These are phyloP conservation scores for Euphorbia schlechtendalii DNA, from an alignment of 441 rosid species.

Conservation along the genomic window DNA sequence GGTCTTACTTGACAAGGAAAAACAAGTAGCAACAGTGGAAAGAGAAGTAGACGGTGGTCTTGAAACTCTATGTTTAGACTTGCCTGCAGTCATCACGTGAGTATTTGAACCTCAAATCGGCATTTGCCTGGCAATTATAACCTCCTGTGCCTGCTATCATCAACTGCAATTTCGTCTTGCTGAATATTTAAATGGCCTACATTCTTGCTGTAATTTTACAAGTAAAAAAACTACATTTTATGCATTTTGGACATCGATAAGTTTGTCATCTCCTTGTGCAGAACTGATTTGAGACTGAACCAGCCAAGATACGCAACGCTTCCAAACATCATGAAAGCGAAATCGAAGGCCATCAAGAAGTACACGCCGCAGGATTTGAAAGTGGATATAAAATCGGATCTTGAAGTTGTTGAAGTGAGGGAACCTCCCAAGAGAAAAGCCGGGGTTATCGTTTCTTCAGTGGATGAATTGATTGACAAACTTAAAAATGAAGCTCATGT, in stretches of 20 bases:
- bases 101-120: constrained; percentile 15
- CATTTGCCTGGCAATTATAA: background rate
- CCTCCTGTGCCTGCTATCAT: background rate
- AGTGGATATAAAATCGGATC: constrained; percentile 50
- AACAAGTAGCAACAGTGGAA: constrained; percentile 62
- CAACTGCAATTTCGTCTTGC: background rate
- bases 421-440: constrained; percentile 83
- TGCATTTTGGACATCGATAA: background rate
- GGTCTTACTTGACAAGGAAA: constrained; percentile 78
- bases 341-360: constrained; percentile 73
- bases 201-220: background rate
- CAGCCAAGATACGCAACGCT: constrained; percentile 94
- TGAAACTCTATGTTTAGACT: constrained; percentile 62
- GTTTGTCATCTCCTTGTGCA: constrained; percentile 26
- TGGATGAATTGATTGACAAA: constrained; percentile 74
- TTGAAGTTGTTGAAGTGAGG: constrained; percentile 61
- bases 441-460: constrained; percentile 56
- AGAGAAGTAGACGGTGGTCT: constrained; percentile 97
- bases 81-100: constrained; percentile 89
- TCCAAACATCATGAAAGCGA: constrained; percentile 94
- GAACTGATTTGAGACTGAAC: constrained; percentile 86
- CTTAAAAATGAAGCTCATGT: constrained; percentile 75
- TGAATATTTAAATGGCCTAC: background rate
- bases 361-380: constrained; percentile 58
- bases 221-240: no score